These are phyloP conservation scores for Zymoseptoria ardabiliae DNA, from an alignment of 2,329 filamentous ascomycete genomes.

Conservation along the genomic window DNA sequence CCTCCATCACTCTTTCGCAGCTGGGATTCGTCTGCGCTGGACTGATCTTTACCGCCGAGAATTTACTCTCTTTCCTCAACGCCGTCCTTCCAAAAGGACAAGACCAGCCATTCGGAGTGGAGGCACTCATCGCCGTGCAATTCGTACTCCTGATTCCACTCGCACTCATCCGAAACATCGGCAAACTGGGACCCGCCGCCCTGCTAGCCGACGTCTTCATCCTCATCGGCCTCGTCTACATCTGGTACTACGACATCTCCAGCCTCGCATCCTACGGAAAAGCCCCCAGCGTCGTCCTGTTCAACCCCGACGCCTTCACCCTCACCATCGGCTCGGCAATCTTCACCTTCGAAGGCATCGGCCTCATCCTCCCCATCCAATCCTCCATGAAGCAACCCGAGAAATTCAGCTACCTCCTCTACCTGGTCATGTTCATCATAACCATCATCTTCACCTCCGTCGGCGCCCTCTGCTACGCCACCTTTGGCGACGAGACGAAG, in stretches of 20 bases:
- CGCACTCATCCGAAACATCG: constrained; percentile 65
- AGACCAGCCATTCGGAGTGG: constrained; percentile 45
- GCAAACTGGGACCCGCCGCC: constrained; percentile 62
- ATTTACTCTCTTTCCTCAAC: constrained; percentile 58
- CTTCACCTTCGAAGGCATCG: constrained; percentile 73
- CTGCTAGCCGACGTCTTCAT: constrained; percentile 67
- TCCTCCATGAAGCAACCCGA: constrained; percentile 66
- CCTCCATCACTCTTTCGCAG: constrained; percentile 66
- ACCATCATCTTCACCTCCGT: constrained; percentile 66
- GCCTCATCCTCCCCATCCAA: constrained; percentile 68
- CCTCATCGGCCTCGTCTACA: constrained; percentile 61
- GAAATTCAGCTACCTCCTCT: constrained; percentile 59
- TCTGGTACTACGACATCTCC: constrained; percentile 63
- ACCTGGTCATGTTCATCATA: constrained; percentile 63
- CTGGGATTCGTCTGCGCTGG: constrained; percentile 72
- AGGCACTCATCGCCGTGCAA: constrained; percentile 58
- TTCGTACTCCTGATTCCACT: constrained; percentile 58
- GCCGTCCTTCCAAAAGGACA: constrained; percentile 48
- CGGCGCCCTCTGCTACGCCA: constrained; percentile 65
- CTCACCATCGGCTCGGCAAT: constrained; percentile 66
- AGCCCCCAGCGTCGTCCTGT: constrained; percentile 55
- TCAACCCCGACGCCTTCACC: constrained; percentile 63
- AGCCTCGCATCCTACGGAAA: constrained; percentile 50
- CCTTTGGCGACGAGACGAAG: constrained; percentile 60
- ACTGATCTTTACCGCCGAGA: constrained; percentile 71